Conservation (phyloP, 768 basidiomycete species). For the Kwoniella dendrophila region DNA sequence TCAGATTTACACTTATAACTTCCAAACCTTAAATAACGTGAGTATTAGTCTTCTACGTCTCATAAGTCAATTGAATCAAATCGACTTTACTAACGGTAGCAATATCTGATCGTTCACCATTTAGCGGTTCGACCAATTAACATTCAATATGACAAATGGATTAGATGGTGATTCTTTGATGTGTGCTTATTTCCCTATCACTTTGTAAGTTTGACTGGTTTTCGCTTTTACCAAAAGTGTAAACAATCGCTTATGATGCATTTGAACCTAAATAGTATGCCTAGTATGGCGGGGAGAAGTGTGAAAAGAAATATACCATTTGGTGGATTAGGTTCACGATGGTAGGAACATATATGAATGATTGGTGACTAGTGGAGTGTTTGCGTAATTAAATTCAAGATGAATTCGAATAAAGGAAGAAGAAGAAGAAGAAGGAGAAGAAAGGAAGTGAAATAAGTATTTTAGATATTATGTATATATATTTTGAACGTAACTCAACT, state of each 20-base stretch:
- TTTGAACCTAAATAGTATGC: conserved; percentile 5
- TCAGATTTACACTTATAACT: conserved; percentile 20
- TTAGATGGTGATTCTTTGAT: conserved; percentile 29
- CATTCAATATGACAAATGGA: conserved; percentile 39
- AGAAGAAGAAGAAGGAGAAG: too few species aligned
- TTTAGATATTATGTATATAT: too few species aligned
- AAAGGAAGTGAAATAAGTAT: too few species aligned
- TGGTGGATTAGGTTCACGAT: conserved; percentile 13
- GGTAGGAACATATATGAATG: too few species aligned
- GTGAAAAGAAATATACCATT: conserved; percentile 12
- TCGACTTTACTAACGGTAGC: background rate
- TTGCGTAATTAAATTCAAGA: too few species aligned
- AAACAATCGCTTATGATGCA: background rate
- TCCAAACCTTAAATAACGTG: conserved; percentile 23
- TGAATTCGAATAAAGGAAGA: too few species aligned
- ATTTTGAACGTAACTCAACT: too few species aligned
- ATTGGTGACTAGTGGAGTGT: too few species aligned
- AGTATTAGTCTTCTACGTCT: background rate
- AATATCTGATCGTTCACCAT: background rate
- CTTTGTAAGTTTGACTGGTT: conserved; percentile 28
- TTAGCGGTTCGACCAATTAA: conserved; percentile 36
- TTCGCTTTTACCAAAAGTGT: background rate
- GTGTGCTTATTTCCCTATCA: conserved; percentile 33
- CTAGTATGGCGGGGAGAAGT: conserved; percentile 7
- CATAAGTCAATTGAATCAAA: background rate